These are phyloP conservation scores for Starmerella apicola DNA, from an alignment of 805 yeast genomes.

Conservation along the genomic window DNA sequence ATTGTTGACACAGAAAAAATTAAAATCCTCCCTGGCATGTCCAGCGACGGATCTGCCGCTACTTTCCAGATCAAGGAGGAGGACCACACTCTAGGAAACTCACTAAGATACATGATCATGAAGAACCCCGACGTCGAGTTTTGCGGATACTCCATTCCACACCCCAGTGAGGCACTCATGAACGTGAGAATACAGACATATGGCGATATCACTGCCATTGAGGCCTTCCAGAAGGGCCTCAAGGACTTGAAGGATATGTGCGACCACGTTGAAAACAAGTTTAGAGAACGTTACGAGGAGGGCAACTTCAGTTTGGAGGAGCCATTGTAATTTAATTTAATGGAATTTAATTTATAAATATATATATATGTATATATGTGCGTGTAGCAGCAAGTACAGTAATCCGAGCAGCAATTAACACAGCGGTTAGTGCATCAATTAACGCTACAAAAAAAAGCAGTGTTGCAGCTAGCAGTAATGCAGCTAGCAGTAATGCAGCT, in stretches of 20 bases:
- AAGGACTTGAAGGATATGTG: conserved; percentile 76
- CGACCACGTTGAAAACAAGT: conserved; percentile 66
- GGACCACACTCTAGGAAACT: conserved; percentile 93
- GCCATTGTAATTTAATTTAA: too few species aligned
- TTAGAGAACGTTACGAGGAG: conserved; percentile 53
- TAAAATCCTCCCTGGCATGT: conserved; percentile 41
- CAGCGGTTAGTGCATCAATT: too few species aligned
- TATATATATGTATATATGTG: background rate
- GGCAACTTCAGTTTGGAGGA: conserved; percentile 9
- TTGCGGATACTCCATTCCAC: conserved; percentile 97
- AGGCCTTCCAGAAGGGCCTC: conserved; percentile 84
- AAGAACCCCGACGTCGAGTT: conserved; percentile 96
- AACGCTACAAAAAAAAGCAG: too few species aligned
- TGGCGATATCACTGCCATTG: conserved; percentile 71
- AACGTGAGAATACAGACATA: conserved; percentile 91
- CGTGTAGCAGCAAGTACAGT: too few species aligned
- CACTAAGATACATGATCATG: conserved; percentile 88
- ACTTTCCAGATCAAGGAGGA: conserved; percentile 87
- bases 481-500: too few species aligned
- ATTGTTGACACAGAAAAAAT: conserved; percentile 17
- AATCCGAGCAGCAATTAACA: too few species aligned
- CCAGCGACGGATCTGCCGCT: conserved; percentile 89
- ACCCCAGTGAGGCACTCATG: conserved; percentile 84
- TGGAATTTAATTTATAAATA: background rate
- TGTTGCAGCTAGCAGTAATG: too few species aligned